Percentiles rank a stretch among this genome's conserved stretches.
phyloP scores from a whole-genome alignment of 176 grass and related monocot species.

The Panicum miliaceum region DNA sequence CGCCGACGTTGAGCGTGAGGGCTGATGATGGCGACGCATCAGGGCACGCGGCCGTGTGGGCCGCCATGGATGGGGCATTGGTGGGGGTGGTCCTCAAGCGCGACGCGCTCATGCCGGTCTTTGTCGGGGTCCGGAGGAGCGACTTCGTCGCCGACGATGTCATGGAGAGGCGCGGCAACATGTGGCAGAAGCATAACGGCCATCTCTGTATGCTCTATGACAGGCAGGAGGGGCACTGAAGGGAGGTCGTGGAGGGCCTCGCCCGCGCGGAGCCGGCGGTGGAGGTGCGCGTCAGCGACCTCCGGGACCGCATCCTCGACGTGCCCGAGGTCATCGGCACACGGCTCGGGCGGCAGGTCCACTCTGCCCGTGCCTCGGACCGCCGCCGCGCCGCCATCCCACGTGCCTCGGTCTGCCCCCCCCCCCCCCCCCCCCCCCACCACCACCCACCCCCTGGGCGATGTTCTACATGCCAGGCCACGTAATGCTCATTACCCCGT shows the following conservation, averaged over 20 bases:
- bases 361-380: too few relatives aligned
- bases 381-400: too few relatives aligned
- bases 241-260: slow-evolving; percentile 39
- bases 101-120: slow-evolving; percentile 49
- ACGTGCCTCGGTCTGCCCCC: too few relatives aligned
- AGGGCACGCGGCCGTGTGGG: slow-evolving; percentile 12
- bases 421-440: too few relatives aligned
- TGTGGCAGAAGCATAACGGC: slow-evolving; percentile 57
- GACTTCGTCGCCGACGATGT: slow-evolving; percentile 46
- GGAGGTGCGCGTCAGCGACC: slow-evolving; percentile 32
- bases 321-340: slow-evolving; percentile 37
- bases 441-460: too few relatives aligned
- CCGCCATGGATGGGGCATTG: slow-evolving; percentile 47
- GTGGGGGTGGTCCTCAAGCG: slow-evolving; percentile 43
- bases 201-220: slow-evolving; percentile 46
- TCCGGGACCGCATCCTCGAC: slow-evolving; percentile 47
- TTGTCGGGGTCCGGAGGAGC: slow-evolving; percentile 43
- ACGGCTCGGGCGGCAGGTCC: slow-evolving; percentile 46
- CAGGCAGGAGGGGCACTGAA: slow-evolving; percentile 50
- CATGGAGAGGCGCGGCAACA: slow-evolving; percentile 34
- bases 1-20: background rate
- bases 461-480: too few relatives aligned
- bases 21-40: slow-evolving; percentile 41
- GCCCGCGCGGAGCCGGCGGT: slow-evolving; percentile 26
- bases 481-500: too few relatives aligned